A percentile compares a stretch with the other conserved stretches of the same genome.
Evolutionary conservation across 495 filamentous ascomycete genomes (phyloP).

Genomic region (Articulospora tetracladia): DNA sequence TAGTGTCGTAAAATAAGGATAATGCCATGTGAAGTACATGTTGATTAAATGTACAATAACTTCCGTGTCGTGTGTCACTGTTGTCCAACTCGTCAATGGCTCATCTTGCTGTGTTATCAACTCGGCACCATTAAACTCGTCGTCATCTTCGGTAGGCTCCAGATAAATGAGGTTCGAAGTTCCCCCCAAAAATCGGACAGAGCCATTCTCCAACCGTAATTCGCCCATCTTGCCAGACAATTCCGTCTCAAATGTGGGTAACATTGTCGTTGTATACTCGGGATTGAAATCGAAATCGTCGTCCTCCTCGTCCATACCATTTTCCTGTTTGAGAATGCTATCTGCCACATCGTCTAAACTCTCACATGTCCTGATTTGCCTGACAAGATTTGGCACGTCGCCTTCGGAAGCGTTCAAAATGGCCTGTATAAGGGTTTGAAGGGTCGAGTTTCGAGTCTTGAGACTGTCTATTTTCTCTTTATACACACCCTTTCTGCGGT

Average conservation of each 20-base stretch:
- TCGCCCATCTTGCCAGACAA: conserved; percentile 92
- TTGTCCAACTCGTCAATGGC: conserved; percentile 80
- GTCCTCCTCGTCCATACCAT: conserved; percentile 24
- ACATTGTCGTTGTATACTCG: conserved; percentile 33
- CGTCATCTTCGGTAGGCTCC: conserved; percentile 44
- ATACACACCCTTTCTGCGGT: conserved; percentile 94
- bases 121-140: conserved; percentile 46
- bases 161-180: conserved; percentile 92
- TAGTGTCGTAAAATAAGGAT: conserved; percentile 91
- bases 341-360: conserved; percentile 88
- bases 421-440: conserved; percentile 89
- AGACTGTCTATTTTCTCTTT: conserved; percentile 90
- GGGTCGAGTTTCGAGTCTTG: conserved; percentile 80
- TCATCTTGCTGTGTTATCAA: conserved; percentile 49
- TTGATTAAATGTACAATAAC: conserved; percentile 85
- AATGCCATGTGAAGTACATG: conserved; percentile 99
- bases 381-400: conserved; percentile 75
- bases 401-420: conserved; percentile 86
- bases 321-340: conserved; percentile 58
- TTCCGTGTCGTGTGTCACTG: conserved; percentile 73
- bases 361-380: conserved; percentile 87
- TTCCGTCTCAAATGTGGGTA: conserved; percentile 68
- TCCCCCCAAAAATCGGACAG: conserved; percentile 87
- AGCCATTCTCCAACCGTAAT: conserved; percentile 81
- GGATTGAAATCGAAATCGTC: conserved; percentile 38